Conservation (phyloP, 495 filamentous ascomycete genomes). For the Penicillium diatomitis region DNA sequence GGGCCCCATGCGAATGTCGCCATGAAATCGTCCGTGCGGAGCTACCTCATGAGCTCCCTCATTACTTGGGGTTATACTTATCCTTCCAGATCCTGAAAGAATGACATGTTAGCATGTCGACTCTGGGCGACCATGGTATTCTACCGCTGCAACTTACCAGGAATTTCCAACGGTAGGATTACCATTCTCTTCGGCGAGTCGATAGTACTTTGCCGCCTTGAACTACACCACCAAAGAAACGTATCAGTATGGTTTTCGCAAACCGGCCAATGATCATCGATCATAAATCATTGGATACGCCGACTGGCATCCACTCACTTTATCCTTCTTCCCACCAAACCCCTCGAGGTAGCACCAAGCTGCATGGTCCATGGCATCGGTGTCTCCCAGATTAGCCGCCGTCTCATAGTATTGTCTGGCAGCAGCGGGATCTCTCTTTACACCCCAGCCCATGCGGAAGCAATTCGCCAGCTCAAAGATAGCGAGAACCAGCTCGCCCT, state of each 20-base stretch:
- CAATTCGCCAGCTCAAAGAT: slow-evolving; percentile 93
- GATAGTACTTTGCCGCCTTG: slow-evolving; percentile 85
- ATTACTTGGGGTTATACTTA: slow-evolving; percentile 67
- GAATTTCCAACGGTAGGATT: slow-evolving; percentile 88
- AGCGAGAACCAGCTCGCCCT: slow-evolving; percentile 94
- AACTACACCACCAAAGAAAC: slow-evolving; percentile 45
- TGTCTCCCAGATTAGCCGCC: slow-evolving; percentile 90
- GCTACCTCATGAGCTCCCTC: slow-evolving; percentile 4
- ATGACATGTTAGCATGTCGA: slow-evolving; percentile 3
- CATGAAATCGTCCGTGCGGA: not conserved
- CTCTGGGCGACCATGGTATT: no score
- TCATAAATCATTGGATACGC: no score
- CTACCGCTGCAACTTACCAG: slow-evolving; percentile 56
- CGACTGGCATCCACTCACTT: slow-evolving; percentile 49
- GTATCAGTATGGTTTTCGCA: no score
- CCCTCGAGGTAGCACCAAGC: slow-evolving; percentile 95
- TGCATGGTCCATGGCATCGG: slow-evolving; percentile 95
- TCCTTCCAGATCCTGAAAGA: slow-evolving; percentile 86
- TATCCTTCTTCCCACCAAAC: slow-evolving; percentile 92
- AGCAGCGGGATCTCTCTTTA: slow-evolving; percentile 77
- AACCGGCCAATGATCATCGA: no score
- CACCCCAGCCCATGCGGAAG: slow-evolving; percentile 94
- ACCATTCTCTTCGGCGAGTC: slow-evolving; percentile 80
- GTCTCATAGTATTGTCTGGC: slow-evolving; percentile 95
- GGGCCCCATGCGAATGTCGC: not conserved